A percentile compares a stretch with the other conserved stretches of the same genome.
Conservation (phyloP, 2,329 filamentous ascomycete species). For the Hymenoscyphus albidus region DNA sequence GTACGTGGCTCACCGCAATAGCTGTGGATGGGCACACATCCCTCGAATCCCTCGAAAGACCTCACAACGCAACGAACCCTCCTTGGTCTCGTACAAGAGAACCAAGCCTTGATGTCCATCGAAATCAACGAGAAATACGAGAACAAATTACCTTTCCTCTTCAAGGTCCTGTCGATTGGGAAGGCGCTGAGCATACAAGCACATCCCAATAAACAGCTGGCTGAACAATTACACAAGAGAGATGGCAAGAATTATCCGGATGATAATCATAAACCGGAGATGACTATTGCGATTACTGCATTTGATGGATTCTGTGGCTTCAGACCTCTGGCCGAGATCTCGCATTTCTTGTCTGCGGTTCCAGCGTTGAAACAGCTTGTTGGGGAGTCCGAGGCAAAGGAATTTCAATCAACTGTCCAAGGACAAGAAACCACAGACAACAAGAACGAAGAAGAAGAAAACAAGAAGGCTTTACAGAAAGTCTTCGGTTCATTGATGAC, state of each 20-base stretch:
- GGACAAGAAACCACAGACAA: conserved; percentile 46
- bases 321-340: conserved; percentile 79
- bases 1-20: conserved; percentile 4
- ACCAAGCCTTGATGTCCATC: conserved; percentile 73
- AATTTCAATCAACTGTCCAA: conserved; percentile 51
- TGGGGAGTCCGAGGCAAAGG: conserved; percentile 57
- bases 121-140: conserved; percentile 72
- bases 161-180: conserved; percentile 95
- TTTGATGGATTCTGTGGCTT: conserved; percentile 98
- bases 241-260: conserved; percentile 96
- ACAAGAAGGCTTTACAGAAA: conserved; percentile 74
- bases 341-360: conserved; percentile 66
- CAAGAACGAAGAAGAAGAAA: conserved; percentile 46
- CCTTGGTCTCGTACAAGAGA: conserved; percentile 82
- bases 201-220: conserved; percentile 92
- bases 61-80: conserved; percentile 78
- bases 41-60: conserved; percentile 91
- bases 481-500: conserved; percentile 80
- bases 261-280: conserved; percentile 99
- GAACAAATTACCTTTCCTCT: conserved; percentile 85
- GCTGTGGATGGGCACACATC: conserved; percentile 98
- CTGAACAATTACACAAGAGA: conserved; percentile 77
- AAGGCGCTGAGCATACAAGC: conserved; percentile 97
- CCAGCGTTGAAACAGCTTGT: conserved; percentile 63
- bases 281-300: conserved; percentile 95